These are phyloP conservation scores for Coniella vitis DNA, from an alignment of 2,329 filamentous ascomycete species.

Conservation along the genomic window DNA sequence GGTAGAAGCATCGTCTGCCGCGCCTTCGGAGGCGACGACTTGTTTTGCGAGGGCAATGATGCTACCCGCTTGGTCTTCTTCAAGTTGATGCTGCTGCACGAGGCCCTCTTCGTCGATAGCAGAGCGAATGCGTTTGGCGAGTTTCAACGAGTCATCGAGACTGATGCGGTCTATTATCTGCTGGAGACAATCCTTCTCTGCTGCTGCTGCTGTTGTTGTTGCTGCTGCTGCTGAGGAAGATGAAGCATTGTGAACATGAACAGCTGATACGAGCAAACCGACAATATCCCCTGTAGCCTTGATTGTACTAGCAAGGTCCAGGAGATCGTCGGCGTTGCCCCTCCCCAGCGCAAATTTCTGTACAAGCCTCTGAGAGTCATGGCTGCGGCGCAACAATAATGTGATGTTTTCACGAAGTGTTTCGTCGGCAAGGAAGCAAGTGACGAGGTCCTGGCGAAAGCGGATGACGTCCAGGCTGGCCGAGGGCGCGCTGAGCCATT, in stretches of 20 bases:
- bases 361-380: slow-evolving; percentile 82
- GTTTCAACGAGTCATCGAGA: slow-evolving; percentile 57
- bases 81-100: slow-evolving; percentile 68
- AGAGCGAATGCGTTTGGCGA: slow-evolving; percentile 64
- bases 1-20: slow-evolving; percentile 45
- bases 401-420: slow-evolving; percentile 64
- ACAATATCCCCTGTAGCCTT: slow-evolving; percentile 63
- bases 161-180: slow-evolving; percentile 51
- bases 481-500: slow-evolving; percentile 83
- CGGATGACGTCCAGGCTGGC: slow-evolving; percentile 78
- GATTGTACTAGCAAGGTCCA: slow-evolving; percentile 78
- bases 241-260: slow-evolving; percentile 1
- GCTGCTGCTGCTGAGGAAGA: too few species aligned
- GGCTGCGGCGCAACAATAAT: slow-evolving; percentile 62
- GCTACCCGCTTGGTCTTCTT: slow-evolving; percentile 64
- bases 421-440: slow-evolving; percentile 60
- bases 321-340: slow-evolving; percentile 85
- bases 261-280: slow-evolving; percentile 31
- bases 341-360: slow-evolving; percentile 91
- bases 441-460: slow-evolving; percentile 72
- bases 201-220: not conserved
- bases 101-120: slow-evolving; percentile 92
- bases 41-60: slow-evolving; percentile 69
- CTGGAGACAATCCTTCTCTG: slow-evolving; percentile 30
- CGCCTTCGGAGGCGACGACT: slow-evolving; percentile 60